phyloP scores from a whole-genome alignment of 164 flowering plant genomes.

The Saururus chinensis region DNA sequence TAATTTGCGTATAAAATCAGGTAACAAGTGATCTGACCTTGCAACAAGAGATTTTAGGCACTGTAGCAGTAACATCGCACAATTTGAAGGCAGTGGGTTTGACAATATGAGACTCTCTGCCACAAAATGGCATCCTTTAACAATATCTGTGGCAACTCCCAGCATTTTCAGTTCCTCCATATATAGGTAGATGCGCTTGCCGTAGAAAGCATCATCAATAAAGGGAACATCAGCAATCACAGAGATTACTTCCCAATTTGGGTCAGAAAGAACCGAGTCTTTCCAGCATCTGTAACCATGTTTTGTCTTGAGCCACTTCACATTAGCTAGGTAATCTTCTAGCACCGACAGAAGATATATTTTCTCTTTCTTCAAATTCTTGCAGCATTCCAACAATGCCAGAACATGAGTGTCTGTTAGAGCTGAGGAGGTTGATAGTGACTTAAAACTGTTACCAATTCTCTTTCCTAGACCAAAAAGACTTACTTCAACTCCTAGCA shows the following conservation, averaged over 20 bases:
- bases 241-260: constrained; percentile 10
- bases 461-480: not conserved
- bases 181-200: constrained; percentile 5
- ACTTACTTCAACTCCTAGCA: not conserved
- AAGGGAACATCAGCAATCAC: constrained; percentile 16
- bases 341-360: not conserved
- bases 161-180: constrained; percentile 12
- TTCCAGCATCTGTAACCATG: constrained; percentile 35
- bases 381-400: not conserved
- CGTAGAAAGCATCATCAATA: constrained; percentile 14
- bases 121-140: constrained; percentile 12
- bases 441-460: not conserved
- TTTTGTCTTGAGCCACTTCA: not conserved
- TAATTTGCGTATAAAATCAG: not conserved
- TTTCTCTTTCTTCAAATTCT: not conserved
- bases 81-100: not conserved
- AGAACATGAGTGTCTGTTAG: not conserved
- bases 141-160: constrained; percentile 14
- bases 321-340: not conserved
- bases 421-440: not conserved
- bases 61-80: constrained; percentile 7
- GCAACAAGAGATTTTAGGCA: constrained; percentile 2
- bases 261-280: constrained; percentile 8
- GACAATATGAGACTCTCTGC: constrained; percentile 10
- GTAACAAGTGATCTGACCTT: not conserved